phyloP scores from a whole-genome alignment of 352 stramenopile species.

The Phytopythium aichiense region DNA sequence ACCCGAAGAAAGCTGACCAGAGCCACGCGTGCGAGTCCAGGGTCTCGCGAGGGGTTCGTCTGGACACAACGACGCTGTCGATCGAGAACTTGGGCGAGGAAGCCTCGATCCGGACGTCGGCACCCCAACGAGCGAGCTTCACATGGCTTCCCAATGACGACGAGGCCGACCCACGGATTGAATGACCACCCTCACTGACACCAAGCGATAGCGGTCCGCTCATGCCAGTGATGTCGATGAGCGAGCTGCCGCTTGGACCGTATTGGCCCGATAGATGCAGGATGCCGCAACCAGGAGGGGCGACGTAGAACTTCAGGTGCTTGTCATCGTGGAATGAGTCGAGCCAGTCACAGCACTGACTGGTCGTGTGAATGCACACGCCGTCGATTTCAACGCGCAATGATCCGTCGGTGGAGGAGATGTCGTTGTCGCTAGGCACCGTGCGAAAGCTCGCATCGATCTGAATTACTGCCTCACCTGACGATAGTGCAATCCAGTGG shows the following conservation, averaged over 20 bases:
- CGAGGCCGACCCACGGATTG: too few relatives aligned
- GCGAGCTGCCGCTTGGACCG: slow-evolving; percentile 11
- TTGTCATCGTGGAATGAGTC: slow-evolving; percentile 24
- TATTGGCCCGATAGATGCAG: slow-evolving; percentile 19
- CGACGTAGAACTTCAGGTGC: slow-evolving; percentile 33
- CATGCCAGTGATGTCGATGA: slow-evolving; percentile 38
- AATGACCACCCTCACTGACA: too few relatives aligned
- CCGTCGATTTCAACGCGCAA: slow-evolving; percentile 29
- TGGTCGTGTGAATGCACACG: slow-evolving; percentile 58
- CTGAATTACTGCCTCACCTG: slow-evolving; percentile 38
- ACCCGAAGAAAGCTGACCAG: slow-evolving; percentile 23
- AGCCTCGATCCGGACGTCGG: slow-evolving; percentile 40
- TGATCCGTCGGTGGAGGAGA: not conserved
- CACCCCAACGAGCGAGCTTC: slow-evolving; percentile 3
- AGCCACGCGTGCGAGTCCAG: slow-evolving; percentile 44
- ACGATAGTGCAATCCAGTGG: not conserved
- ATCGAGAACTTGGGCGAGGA: slow-evolving; percentile 31
- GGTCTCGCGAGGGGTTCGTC: slow-evolving; percentile 36
- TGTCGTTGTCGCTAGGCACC: not conserved
- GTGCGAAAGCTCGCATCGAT: slow-evolving; percentile 35
- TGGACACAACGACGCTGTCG: slow-evolving; percentile 42
- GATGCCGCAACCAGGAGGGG: slow-evolving; percentile 25
- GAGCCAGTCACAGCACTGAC: slow-evolving; percentile 53
- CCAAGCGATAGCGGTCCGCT: slow-evolving; percentile 9
- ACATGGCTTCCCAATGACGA: not conserved